Conservation (phyloP, 2,329 filamentous ascomycete species). For the Fusarium abutilonis region DNA sequence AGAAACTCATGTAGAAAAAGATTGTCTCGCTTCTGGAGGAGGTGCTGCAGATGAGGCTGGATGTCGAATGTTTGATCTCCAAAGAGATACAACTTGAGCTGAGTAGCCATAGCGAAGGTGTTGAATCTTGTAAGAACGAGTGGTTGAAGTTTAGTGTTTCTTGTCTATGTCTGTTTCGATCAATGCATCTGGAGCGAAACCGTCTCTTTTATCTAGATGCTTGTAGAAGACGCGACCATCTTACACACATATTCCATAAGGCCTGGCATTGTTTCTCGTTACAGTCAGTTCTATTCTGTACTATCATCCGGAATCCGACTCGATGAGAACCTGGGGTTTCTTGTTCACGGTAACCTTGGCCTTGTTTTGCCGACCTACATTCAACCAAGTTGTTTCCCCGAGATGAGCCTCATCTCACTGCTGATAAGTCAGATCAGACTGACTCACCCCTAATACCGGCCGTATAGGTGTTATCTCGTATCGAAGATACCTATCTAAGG, state of each 20-base stretch:
- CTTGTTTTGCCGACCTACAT: background rate
- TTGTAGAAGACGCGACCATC: background rate
- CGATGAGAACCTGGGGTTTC: background rate
- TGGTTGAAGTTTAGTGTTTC: conserved; percentile 23
- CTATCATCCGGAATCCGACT: conserved; percentile 17
- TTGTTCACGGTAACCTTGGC: background rate
- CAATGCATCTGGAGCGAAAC: background rate
- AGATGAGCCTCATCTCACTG: conserved; percentile 8
- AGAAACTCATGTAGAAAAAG: conserved; percentile 37
- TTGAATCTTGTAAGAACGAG: conserved; percentile 31
- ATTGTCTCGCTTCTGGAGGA: conserved; percentile 37
- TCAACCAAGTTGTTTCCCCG: conserved; percentile 2
- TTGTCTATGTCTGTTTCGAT: conserved; percentile 8
- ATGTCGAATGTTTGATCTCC: conserved; percentile 38
- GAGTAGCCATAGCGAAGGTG: conserved; percentile 28
- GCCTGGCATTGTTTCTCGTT: background rate
- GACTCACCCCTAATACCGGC: background rate
- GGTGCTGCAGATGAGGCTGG: conserved; percentile 23
- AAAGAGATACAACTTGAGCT: conserved; percentile 33
- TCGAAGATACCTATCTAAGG: background rate
- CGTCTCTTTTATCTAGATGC: conserved; percentile 15
- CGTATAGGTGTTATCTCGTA: background rate
- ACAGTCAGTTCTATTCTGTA: background rate
- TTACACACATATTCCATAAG: background rate
- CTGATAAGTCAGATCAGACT: background rate